phyloP scores from a whole-genome alignment of 2,329 filamentous ascomycete species.

The Alternaria postmessia region DNA sequence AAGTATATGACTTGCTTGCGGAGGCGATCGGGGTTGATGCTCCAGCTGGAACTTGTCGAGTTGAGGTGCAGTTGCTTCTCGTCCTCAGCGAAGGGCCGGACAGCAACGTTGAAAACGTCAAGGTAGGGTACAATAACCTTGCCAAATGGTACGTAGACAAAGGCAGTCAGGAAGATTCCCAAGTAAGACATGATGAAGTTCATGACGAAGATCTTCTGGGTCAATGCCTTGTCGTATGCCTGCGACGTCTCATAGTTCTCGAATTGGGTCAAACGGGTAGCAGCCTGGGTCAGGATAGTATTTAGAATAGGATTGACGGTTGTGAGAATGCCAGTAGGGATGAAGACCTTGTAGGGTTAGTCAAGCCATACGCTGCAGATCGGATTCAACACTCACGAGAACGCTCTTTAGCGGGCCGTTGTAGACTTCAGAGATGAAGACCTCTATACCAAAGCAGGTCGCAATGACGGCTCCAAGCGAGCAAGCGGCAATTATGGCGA shows the following conservation, averaged over 20 bases:
- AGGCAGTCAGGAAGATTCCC: slow-evolving; percentile 84
- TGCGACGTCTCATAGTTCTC: slow-evolving; percentile 95
- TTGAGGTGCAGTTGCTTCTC: slow-evolving; percentile 69
- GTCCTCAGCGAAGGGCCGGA: slow-evolving; percentile 77
- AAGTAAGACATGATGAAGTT: slow-evolving; percentile 98
- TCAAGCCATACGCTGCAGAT: not conserved
- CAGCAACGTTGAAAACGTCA: slow-evolving; percentile 78
- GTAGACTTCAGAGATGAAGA: slow-evolving; percentile 96
- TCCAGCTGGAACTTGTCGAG: slow-evolving; percentile 67
- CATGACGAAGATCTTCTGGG: slow-evolving; percentile 92
- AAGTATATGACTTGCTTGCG: slow-evolving; percentile 95
- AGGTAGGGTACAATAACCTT: slow-evolving; percentile 84
- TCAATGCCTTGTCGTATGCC: slow-evolving; percentile 81
- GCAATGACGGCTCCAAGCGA: slow-evolving; percentile 84
- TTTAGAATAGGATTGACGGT: slow-evolving; percentile 81
- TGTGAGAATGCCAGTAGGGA: slow-evolving; percentile 89
- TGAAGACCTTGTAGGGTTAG: slow-evolving; percentile 68
- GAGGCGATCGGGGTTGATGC: slow-evolving; percentile 82
- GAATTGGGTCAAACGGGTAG: slow-evolving; percentile 77
- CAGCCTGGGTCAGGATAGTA: slow-evolving; percentile 76
- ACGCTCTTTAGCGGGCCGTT: slow-evolving; percentile 85
- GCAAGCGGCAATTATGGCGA: slow-evolving; percentile 75
- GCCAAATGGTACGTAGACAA: slow-evolving; percentile 93
- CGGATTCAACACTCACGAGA: slow-evolving; percentile 65
- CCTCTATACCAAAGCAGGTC: slow-evolving; percentile 88